Conservation (phyloP, 208 protist genomes). For the Acanthamoeba triangularis region DNA sequence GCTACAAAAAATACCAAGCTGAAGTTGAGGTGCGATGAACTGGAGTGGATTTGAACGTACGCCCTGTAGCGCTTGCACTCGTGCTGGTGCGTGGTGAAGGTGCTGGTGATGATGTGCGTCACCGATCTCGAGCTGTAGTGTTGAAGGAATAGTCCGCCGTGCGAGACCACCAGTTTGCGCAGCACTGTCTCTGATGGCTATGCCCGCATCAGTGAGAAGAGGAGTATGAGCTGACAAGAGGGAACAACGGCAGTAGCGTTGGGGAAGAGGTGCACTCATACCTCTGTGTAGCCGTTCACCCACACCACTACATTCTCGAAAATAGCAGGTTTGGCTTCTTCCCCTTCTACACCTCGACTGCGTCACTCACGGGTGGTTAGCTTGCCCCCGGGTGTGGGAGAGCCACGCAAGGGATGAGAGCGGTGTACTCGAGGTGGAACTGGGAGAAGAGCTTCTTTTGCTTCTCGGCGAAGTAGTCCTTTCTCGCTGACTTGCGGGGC, state of each 20-base stretch:
- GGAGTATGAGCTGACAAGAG: neutral
- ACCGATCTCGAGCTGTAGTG: conserved; percentile 62
- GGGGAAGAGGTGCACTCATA: neutral
- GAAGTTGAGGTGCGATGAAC: neutral
- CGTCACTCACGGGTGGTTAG: neutral
- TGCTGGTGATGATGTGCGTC: conserved; percentile 53
- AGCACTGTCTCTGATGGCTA: conserved; percentile 43
- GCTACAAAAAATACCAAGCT: neutral
- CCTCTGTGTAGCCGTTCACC: conserved; percentile 73
- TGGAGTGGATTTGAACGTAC: neutral
- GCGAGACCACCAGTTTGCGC: conserved; percentile 9
- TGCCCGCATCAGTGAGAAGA: neutral
- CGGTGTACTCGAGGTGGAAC: conserved; percentile 11
- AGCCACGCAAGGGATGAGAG: neutral
- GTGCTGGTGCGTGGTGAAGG: conserved; percentile 50
- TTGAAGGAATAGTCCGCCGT: conserved; percentile 36
- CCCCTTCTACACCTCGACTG: neutral
- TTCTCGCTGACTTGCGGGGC: neutral
- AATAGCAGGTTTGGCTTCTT: neutral
- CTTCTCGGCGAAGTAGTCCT: conserved; percentile 58
- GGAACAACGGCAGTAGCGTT: neutral
- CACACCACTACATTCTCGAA: conserved; percentile 49
- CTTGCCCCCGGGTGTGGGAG: neutral
- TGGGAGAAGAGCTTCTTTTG: conserved; percentile 62
- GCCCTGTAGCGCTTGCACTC: conserved; percentile 6